A percentile compares a stretch with the other conserved stretches of the same genome.
Evolutionary conservation across 164 flowering plant genomes (phyloP).

Genomic region (Sextonia rubra): DNA sequence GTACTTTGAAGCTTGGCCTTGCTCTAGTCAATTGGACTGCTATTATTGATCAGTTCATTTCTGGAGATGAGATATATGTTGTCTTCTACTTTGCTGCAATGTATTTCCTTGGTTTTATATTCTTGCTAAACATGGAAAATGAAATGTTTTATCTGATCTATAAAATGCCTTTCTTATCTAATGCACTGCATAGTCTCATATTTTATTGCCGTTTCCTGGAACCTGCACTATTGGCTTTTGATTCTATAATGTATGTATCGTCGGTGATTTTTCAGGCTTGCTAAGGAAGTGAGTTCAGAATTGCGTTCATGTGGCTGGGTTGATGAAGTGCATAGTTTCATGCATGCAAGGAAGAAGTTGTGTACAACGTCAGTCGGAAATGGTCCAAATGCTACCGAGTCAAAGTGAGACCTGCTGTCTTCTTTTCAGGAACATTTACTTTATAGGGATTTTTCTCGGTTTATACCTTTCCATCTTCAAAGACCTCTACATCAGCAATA

Average conservation of each 20-base stretch:
- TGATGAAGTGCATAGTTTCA: conserved; percentile 52
- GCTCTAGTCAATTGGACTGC: background rate
- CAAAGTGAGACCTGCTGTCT: conserved; percentile 45
- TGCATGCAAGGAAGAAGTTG: conserved; percentile 54
- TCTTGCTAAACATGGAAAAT: no score
- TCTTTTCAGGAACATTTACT: background rate
- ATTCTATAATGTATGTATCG: background rate
- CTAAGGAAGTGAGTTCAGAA: conserved; percentile 43
- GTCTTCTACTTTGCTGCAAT: background rate
- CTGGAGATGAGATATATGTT: background rate
- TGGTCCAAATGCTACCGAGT: conserved; percentile 22
- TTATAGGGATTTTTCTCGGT: background rate
- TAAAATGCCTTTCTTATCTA: background rate
- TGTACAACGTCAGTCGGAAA: conserved; percentile 29
- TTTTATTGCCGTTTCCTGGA: background rate
- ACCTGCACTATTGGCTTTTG: background rate
- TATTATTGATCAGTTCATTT: background rate
- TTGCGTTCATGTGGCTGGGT: conserved; percentile 72
- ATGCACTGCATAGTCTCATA: background rate
- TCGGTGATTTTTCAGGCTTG: conserved; percentile 40
- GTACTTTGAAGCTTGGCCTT: background rate
- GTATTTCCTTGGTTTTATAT: background rate
- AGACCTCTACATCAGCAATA: no score
- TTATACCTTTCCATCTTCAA: no score
- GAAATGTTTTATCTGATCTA: background rate